Evolutionary conservation across 2,329 filamentous ascomycete species (phyloP).

Genomic region (Coniochaeta ligniaria): DNA sequence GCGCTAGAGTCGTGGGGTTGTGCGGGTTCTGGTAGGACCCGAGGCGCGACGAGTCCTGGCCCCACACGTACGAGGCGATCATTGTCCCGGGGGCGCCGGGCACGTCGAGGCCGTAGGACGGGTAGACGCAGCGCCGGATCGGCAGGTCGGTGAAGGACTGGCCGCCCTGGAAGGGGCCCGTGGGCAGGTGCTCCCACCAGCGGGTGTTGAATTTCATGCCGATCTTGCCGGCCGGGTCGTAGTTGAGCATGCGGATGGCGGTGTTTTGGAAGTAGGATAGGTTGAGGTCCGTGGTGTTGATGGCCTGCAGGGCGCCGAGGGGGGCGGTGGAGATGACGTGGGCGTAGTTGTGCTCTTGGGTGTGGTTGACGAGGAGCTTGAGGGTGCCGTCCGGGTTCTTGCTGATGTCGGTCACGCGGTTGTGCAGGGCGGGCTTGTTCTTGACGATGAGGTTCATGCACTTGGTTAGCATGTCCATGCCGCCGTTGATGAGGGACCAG

Average conservation of each 20-base stretch:
- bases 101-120: conserved; percentile 19
- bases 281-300: conserved; percentile 16
- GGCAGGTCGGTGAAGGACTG: conserved; percentile 21
- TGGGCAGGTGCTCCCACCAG: conserved; percentile 17
- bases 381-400: conserved; percentile 8
- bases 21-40: conserved; percentile 15
- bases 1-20: conserved; percentile 9
- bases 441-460: conserved; percentile 17
- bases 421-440: conserved; percentile 12
- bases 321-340: conserved; percentile 18
- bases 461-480: conserved; percentile 17
- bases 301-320: conserved; percentile 16
- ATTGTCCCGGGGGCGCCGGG: conserved; percentile 13
- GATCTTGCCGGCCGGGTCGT: conserved; percentile 20
- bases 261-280: conserved; percentile 19
- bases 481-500: conserved; percentile 25
- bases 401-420: conserved; percentile 14
- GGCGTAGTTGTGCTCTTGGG: conserved; percentile 10
- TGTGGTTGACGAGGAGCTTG: conserved; percentile 13
- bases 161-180: conserved; percentile 15
- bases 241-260: conserved; percentile 21
- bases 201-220: conserved; percentile 20
- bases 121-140: conserved; percentile 23
- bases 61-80: conserved; percentile 18
- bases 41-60: conserved; percentile 16